Conservation (phyloP, 129 eudicot genomes). For the Mikania micrantha region DNA sequence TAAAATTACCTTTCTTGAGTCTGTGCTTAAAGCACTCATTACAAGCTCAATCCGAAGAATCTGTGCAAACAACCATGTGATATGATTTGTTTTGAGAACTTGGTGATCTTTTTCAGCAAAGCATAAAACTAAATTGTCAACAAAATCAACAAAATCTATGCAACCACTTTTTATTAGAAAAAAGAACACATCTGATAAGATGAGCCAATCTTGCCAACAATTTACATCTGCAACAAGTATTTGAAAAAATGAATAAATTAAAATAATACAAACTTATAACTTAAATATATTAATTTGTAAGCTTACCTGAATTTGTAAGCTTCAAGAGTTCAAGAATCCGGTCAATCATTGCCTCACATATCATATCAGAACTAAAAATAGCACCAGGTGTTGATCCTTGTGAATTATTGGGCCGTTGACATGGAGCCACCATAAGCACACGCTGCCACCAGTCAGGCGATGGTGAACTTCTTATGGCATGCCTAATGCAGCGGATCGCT, state of each 20-base stretch:
- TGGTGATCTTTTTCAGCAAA: conserved; percentile 74
- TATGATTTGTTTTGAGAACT: conserved; percentile 83
- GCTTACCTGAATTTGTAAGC: conserved; percentile 77
- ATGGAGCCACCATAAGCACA: conserved; percentile 81
- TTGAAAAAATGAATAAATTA: background rate
- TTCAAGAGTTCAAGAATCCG: conserved; percentile 77
- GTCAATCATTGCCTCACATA: conserved; percentile 78
- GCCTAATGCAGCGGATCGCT: conserved; percentile 81
- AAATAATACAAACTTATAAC: background rate
- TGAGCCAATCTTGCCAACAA: conserved; percentile 97
- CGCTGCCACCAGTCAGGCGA: conserved; percentile 98
- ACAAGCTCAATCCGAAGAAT: conserved; percentile 86
- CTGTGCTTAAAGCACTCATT: conserved; percentile 72
- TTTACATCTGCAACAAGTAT: conserved; percentile 48
- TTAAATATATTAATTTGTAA: background rate
- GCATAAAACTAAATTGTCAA: conserved; percentile 84
- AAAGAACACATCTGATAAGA: conserved; percentile 73
- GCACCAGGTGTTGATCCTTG: conserved; percentile 81
- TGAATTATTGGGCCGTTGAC: conserved; percentile 52
- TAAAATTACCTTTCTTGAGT: conserved; percentile 71
- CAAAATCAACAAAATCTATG: conserved; percentile 89
- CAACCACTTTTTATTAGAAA: conserved; percentile 88
- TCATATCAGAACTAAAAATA: conserved; percentile 89
- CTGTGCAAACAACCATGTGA: conserved; percentile 89
- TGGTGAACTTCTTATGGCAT: conserved; percentile 83